Percentiles rank a stretch among this genome's conserved stretches.
These are phyloP conservation scores for Austroboletus rostrupii DNA, from an alignment of 1,284 basidiomycete genomes.

Conservation along the genomic window DNA sequence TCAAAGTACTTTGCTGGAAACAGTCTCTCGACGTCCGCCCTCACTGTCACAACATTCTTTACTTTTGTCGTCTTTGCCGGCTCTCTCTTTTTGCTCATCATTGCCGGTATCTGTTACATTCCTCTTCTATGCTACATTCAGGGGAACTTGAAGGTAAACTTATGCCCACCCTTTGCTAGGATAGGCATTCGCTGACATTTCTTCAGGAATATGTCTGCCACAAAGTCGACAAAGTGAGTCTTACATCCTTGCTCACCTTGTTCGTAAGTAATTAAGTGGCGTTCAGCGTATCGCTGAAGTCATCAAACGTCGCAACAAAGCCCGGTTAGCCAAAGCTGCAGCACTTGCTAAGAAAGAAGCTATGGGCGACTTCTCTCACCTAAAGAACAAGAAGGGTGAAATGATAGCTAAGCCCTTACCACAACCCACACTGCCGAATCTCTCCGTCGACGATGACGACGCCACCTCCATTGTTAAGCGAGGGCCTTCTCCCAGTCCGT, in stretches of 20 bases:
- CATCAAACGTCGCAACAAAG: slow-evolving; percentile 88
- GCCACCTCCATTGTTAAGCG: slow-evolving; percentile 55
- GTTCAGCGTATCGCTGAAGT: slow-evolving; percentile 83
- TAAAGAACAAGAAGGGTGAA: slow-evolving; percentile 92
- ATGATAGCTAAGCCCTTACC: slow-evolving; percentile 78
- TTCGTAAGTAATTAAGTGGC: slow-evolving; percentile 6
- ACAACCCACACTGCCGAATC: slow-evolving; percentile 94
- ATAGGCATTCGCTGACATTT: slow-evolving; percentile 8
- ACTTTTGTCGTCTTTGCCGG: slow-evolving; percentile 87
- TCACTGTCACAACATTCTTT: slow-evolving; percentile 87
- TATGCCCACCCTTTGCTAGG: neutral
- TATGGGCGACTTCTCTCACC: slow-evolving; percentile 81
- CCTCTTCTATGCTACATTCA: slow-evolving; percentile 93
- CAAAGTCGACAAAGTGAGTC: slow-evolving; percentile 89
- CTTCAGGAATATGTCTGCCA: slow-evolving; percentile 94
- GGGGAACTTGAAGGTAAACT: slow-evolving; percentile 82
- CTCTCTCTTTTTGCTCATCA: slow-evolving; percentile 76
- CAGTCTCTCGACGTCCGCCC: slow-evolving; percentile 73
- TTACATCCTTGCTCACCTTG: neutral
- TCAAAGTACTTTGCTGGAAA: slow-evolving; percentile 66
- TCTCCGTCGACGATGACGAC: slow-evolving; percentile 82
- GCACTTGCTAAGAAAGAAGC: slow-evolving; percentile 89
- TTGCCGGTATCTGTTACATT: slow-evolving; percentile 86
- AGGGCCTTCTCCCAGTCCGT: slow-evolving; percentile 50
- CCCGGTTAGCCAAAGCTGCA: slow-evolving; percentile 78